Conservation (phyloP, 768 basidiomycete genomes). For the Boletus rubroflammeus region DNA sequence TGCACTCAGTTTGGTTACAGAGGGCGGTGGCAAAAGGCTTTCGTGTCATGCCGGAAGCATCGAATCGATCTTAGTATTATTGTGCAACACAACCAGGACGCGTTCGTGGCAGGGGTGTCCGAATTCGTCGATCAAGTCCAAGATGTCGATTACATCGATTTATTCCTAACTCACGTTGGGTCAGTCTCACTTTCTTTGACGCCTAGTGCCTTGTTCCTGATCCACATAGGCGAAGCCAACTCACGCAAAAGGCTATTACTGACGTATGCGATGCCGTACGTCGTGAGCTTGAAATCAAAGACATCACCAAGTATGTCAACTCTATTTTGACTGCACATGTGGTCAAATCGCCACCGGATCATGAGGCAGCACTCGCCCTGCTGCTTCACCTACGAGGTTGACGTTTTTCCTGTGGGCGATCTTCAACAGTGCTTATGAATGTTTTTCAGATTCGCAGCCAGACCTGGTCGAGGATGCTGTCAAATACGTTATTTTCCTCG, state of each 20-base stretch:
- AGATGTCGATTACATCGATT: slow-evolving; percentile 88
- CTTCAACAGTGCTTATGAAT: neutral
- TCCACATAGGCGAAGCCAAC: slow-evolving; percentile 52
- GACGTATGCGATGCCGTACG: slow-evolving; percentile 77
- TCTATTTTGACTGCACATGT: slow-evolving; percentile 90
- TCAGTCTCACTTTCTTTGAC: slow-evolving; percentile 33
- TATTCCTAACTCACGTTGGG: slow-evolving; percentile 87
- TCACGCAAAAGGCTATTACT: slow-evolving; percentile 55
- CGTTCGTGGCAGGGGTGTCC: slow-evolving; percentile 60
- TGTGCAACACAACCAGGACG: slow-evolving; percentile 72
- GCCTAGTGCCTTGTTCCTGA: neutral
- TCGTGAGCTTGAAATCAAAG: slow-evolving; percentile 62
- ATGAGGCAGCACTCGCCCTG: slow-evolving; percentile 77
- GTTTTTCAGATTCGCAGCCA: slow-evolving; percentile 43
- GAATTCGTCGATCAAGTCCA: slow-evolving; percentile 80
- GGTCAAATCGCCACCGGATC: slow-evolving; percentile 86
- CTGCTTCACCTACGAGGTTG: slow-evolving; percentile 77
- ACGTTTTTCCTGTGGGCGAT: slow-evolving; percentile 1
- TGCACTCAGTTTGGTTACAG: slow-evolving; percentile 36
- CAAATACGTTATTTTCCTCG: slow-evolving; percentile 97
- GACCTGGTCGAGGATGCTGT: slow-evolving; percentile 91
- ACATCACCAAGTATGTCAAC: slow-evolving; percentile 80
- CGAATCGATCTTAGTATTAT: slow-evolving; percentile 87
- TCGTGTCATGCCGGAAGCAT: slow-evolving; percentile 88
- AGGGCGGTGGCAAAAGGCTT: slow-evolving; percentile 78